Evolutionary conservation across 192 early-diverging fungal species (phyloP).

Genomic region (Helicostylum pulchrum): DNA sequence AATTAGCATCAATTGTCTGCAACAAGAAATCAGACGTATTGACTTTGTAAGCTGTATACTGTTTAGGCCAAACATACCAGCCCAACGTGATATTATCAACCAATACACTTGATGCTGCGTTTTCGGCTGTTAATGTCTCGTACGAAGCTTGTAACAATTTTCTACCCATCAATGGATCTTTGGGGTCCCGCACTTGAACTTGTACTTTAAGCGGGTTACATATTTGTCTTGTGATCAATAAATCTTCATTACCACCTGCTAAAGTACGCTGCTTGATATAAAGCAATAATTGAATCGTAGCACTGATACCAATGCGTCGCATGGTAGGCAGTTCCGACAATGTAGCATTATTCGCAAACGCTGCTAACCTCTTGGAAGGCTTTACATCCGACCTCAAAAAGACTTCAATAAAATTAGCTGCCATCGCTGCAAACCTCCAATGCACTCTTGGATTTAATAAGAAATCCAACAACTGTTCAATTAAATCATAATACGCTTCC

Average conservation of each 20-base stretch:
- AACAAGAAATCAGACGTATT: slow-evolving; percentile 36
- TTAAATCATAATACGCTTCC: slow-evolving; percentile 39
- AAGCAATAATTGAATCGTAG: slow-evolving; percentile 59
- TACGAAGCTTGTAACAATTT: slow-evolving; percentile 25
- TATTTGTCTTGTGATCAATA: slow-evolving; percentile 39
- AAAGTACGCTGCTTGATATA: slow-evolving; percentile 69
- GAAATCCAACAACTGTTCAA: slow-evolving; percentile 53
- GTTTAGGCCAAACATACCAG: slow-evolving; percentile 80
- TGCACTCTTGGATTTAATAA: slow-evolving; percentile 62
- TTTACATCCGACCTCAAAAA: slow-evolving; percentile 58
- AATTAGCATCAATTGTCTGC: slow-evolving; percentile 57
- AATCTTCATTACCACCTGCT: slow-evolving; percentile 45
- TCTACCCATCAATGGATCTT: background rate
- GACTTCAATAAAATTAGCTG: slow-evolving; percentile 76
- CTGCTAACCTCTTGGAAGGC: slow-evolving; percentile 51
- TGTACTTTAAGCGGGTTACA: slow-evolving; percentile 39
- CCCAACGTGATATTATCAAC: slow-evolving; percentile 64
- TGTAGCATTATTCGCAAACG: slow-evolving; percentile 57
- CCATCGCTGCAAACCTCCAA: slow-evolving; percentile 82
- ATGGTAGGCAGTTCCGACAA: slow-evolving; percentile 72
- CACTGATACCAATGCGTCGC: slow-evolving; percentile 61
- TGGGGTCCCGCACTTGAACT: background rate
- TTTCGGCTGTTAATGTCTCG: slow-evolving; percentile 10
- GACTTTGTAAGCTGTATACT: slow-evolving; percentile 51
- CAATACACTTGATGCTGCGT: slow-evolving; percentile 35